Evolutionary conservation across 345 rosid species (phyloP), one percentile per base, ranked within the genome.

Genomic region (Sonneratia caseolaris): DNA sequence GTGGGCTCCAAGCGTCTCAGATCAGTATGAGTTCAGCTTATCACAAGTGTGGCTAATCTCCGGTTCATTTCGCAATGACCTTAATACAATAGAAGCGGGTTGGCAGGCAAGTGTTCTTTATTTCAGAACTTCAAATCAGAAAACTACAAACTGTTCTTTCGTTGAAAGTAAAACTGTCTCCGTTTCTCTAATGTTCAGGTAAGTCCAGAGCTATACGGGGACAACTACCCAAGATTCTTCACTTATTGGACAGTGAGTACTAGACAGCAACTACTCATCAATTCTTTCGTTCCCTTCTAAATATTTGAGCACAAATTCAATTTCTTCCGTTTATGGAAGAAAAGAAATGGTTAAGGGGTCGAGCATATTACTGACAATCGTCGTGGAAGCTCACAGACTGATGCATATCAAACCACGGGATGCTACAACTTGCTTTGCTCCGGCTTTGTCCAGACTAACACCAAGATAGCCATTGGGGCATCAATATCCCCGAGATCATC

Each of bases 391-490:
- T 79, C 49, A 56, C 91, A 95, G 99, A 87, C 88, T 18, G 99
- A 95, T 84, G 97, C 98, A 70, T 95, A 95, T 80, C 99, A 83
- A 83, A 89, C 99, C 71, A 95, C 99, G 7, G 99, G 99, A 67
- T 95, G 99, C 83, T 95, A 95, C 88, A 95, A 95, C 81, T 80
- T 95, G 79, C 87, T 95, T 18, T 95, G 99, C 80, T 90, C 99
- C 4, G 99, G 99, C 24, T 92, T 95, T 76, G 90, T 95, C 71
- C 99, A 95, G 78, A 95, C 97, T 73, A 92, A 86, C 84, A 95
- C 78, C 77, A 87, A 81, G 84, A 84, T 95, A 77, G 97, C 99
- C 27, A 95, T 95, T 68, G 99, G 99, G 51, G 98, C 99, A 65
- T 97, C 97, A 65, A 95, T 95, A 70, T 90, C 98, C 79, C 99